Conservation (phyloP, 2,329 filamentous ascomycete genomes). For the Diaporthe sp. region DNA sequence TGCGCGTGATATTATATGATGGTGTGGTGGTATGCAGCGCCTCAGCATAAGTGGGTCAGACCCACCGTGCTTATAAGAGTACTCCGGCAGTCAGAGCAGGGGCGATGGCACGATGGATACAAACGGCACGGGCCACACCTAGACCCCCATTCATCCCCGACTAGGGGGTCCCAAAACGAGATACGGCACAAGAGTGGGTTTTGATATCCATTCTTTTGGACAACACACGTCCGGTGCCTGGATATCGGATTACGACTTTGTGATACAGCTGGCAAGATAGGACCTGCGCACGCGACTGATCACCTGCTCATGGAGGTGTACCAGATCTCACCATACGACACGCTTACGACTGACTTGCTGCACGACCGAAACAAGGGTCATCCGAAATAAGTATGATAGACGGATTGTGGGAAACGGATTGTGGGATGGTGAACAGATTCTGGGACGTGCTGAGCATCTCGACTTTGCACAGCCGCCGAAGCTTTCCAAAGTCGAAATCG, state of each 20-base stretch:
- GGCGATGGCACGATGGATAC: background rate
- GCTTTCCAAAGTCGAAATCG: background rate
- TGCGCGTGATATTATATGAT: conserved; percentile 5
- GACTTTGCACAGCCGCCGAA: background rate
- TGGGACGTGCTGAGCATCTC: background rate
- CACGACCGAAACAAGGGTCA: background rate
- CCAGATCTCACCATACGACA: background rate
- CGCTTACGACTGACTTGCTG: conserved; percentile 11
- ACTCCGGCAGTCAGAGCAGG: background rate
- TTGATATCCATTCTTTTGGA: background rate
- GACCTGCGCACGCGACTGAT: background rate
- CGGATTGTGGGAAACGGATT: background rate
- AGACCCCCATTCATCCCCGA: background rate
- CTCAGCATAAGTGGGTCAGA: conserved; percentile 7
- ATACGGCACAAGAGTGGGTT: background rate
- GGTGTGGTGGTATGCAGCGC: conserved; percentile 18
- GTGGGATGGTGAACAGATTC: background rate
- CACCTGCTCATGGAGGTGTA: background rate
- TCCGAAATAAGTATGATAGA: background rate
- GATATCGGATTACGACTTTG: background rate
- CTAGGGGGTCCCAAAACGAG: background rate
- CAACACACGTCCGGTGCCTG: background rate
- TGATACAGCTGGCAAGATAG: background rate
- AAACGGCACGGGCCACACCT: background rate
- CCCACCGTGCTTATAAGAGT: background rate